Conservation (phyloP, 2,329 filamentous ascomycete species). For the Cladosporium cucumerinum region DNA sequence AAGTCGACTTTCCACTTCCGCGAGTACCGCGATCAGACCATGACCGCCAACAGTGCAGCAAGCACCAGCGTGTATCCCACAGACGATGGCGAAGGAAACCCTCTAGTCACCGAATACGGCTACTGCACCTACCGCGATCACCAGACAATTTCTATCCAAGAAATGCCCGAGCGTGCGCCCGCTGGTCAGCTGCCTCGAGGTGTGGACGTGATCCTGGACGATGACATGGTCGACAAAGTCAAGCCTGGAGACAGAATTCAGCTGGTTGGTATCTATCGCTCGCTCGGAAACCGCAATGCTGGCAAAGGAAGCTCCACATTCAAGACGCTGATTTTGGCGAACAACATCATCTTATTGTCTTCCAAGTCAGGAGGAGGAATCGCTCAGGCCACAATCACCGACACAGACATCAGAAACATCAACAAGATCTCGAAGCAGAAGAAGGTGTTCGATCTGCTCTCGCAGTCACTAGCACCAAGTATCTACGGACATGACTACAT, state of each 20-base stretch:
- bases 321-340: constrained; percentile 88
- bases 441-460: constrained; percentile 86
- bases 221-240: constrained; percentile 89
- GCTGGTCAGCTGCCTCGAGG: constrained; percentile 92
- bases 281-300: constrained; percentile 90
- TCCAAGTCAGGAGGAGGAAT: constrained; percentile 95
- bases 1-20: constrained; percentile 83
- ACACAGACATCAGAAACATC: constrained; percentile 97
- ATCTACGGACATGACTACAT: constrained; percentile 97
- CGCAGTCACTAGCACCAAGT: constrained; percentile 90
- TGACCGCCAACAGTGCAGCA: constrained; percentile 81
- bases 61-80: constrained; percentile 92
- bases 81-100: constrained; percentile 88
- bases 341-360: constrained; percentile 90
- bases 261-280: constrained; percentile 92
- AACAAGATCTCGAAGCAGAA: constrained; percentile 95
- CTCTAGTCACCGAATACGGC: constrained; percentile 91
- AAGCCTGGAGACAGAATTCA: constrained; percentile 97
- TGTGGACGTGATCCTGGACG: constrained; percentile 94
- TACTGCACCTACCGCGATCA: constrained; percentile 95
- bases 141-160: constrained; percentile 96
- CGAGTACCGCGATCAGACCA: constrained; percentile 94
- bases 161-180: constrained; percentile 96
- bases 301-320: constrained; percentile 88
- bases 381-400: constrained; percentile 86